Evolutionary conservation across 257 asterid genomes (phyloP).

Genomic region (Primulina tabacum): DNA sequence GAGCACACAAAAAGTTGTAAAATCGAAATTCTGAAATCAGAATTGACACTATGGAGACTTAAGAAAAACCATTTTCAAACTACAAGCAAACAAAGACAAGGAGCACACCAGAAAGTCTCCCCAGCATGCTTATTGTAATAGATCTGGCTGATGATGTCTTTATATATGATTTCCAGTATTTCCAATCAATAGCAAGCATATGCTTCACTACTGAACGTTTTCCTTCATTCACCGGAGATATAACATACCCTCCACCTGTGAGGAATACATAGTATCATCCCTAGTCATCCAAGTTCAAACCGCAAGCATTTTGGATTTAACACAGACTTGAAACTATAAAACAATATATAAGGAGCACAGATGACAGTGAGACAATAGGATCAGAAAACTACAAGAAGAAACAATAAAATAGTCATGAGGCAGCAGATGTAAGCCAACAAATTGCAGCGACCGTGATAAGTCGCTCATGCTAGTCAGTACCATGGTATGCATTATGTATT

Average conservation of each 20-base stretch:
- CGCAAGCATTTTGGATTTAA: conserved; percentile 11
- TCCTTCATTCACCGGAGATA: conserved; percentile 80
- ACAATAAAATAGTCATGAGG: conserved; percentile 9
- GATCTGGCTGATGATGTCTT: conserved; percentile 67
- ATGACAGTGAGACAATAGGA: conserved; percentile 1
- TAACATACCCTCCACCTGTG: conserved; percentile 93
- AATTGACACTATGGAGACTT: conserved; percentile 22
- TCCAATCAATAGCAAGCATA: conserved; percentile 99
- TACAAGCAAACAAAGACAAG: conserved; percentile 22
- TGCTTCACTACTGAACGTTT: conserved; percentile 78
- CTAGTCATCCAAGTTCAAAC: conserved; percentile 26
- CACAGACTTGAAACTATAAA: conserved; percentile 9
- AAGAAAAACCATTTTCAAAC: conserved; percentile 10
- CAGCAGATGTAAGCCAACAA: conserved; percentile 4
- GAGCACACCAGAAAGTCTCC: conserved; percentile 59
- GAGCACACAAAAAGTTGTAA: neutral
- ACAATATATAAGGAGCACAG: conserved; percentile 25
- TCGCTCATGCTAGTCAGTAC: neutral
- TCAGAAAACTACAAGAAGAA: conserved; percentile 6
- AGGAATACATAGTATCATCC: conserved; percentile 26
- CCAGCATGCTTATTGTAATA: conserved; percentile 67
- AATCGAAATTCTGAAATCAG: conserved; percentile 12
- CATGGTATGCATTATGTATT: conserved; percentile 9
- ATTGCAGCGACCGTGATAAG: neutral
- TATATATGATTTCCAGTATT: conserved; percentile 74